phyloP scores from a whole-genome alignment of 768 basidiomycete genomes.

The Trametes cingulata region DNA sequence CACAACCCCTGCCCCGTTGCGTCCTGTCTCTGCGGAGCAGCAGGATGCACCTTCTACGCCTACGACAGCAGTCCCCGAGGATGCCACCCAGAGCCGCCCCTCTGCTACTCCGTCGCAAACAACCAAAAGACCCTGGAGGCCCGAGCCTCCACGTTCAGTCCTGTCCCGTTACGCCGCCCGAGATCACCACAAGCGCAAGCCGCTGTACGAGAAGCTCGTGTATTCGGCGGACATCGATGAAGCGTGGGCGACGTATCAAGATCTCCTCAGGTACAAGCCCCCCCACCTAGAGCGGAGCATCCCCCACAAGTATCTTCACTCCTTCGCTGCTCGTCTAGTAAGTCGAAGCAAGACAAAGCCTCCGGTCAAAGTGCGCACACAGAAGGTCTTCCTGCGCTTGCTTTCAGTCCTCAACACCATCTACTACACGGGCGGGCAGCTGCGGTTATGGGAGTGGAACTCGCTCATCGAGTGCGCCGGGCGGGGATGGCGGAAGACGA shows the following conservation, averaged over 20 bases:
- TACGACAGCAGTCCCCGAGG: neutral
- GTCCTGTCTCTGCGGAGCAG: neutral
- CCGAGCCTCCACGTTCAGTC: neutral
- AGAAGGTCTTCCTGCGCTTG: slow-evolving; percentile 60
- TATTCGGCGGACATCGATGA: neutral
- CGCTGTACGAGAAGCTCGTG: slow-evolving; percentile 9
- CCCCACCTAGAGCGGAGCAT: slow-evolving; percentile 15
- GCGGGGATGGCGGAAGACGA: slow-evolving; percentile 61
- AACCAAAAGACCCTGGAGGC: slow-evolving; percentile 1
- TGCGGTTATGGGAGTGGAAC: slow-evolving; percentile 77
- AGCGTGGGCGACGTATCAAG: slow-evolving; percentile 14
- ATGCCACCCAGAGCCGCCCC: neutral
- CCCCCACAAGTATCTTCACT: slow-evolving; percentile 53
- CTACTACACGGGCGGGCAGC: slow-evolving; percentile 50
- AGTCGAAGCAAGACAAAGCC: slow-evolving; percentile 16
- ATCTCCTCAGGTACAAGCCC: slow-evolving; percentile 10
- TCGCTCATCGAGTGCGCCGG: slow-evolving; percentile 67
- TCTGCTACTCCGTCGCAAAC: neutral
- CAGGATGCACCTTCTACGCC: neutral
- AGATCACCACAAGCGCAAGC: neutral
- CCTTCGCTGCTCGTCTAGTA: slow-evolving; percentile 60
- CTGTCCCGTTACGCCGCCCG: neutral
- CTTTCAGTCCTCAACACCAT: slow-evolving; percentile 67
- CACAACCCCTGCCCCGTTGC: neutral
- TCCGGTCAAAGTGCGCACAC: slow-evolving; percentile 52